Evolutionary conservation across 306 rosid species (phyloP), one percentile per base, ranked within the genome.

Genomic region (Dicorynia guianensis): DNA sequence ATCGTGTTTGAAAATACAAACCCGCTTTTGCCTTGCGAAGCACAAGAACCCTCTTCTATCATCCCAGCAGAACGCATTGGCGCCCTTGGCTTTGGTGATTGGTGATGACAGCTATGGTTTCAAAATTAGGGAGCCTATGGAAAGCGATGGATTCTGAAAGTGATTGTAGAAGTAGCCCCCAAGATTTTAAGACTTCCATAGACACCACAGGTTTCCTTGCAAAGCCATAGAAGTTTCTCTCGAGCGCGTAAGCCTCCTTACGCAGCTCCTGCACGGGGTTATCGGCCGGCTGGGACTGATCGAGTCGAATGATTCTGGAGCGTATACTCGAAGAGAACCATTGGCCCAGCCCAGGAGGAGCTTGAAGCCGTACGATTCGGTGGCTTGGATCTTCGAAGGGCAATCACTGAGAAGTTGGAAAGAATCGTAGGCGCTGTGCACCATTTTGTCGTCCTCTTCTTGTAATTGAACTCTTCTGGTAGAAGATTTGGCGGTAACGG

Each of bases 21-120:
- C 98, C 77, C 93, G 85, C 86, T 89, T 96, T 73, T 92, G 99
- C 77, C 96, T 80, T 0, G 98, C 96, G 71, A 92, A 96, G 86
- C 97, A 90, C 36, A 96, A 70, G 78, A 90, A 92, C 0, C 97
- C 99, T 46, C 99, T 63, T 46, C 93, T 90, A 48, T 90, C 93
- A 63, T 96, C 98, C 98, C 98, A 96, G 61, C 87, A 84, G 72
- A 87, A 96, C 40, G 79, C 88, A 75, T 90, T 96, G 66, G 98
- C 93, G 36, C 98, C 99, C 75, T 90, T 96, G 13, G 99, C 99
- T 76, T 92, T 96, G 34, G 99, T 92, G 70, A 96, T 92, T 96
- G 34, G 99, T 92, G 70, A 96, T 86, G 8, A 96, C 98, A 0
- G 97, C 99, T 6, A 89, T 76, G 59, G 99, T 92, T 78, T 88